A percentile compares a stretch with the other conserved stretches of the same genome.
Conservation (phyloP, 192 early-diverging fungal genomes). For the Linnemannia zychae region DNA sequence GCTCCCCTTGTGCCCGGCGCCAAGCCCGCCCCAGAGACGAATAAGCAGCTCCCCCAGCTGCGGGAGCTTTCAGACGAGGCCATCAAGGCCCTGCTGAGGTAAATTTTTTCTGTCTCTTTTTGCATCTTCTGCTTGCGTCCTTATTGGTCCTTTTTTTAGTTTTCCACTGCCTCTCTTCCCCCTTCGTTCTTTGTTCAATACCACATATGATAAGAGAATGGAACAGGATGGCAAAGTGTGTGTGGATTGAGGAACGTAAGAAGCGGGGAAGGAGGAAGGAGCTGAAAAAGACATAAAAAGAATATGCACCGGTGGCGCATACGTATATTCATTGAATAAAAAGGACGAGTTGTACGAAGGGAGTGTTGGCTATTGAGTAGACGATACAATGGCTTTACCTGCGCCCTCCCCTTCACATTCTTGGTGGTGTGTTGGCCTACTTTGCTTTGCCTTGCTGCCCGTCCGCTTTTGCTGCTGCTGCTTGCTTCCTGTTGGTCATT, state of each 20-base stretch:
- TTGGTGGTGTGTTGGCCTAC: background rate
- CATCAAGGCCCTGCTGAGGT: slow-evolving; percentile 57
- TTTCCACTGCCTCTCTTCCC: background rate
- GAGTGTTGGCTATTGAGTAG: background rate
- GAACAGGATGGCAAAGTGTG: background rate
- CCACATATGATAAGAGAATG: background rate
- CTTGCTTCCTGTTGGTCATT: background rate
- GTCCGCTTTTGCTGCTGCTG: background rate
- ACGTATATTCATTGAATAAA: background rate
- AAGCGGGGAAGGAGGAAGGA: background rate
- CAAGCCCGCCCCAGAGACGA: slow-evolving; percentile 35
- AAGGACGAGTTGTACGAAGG: background rate
- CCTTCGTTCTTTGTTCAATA: background rate
- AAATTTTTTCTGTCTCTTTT: slow-evolving; percentile 17
- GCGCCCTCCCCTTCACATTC: background rate
- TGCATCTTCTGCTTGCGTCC: slow-evolving; percentile 4
- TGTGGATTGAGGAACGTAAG: background rate
- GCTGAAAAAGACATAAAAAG: background rate
- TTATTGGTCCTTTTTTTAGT: slow-evolving; percentile 9
- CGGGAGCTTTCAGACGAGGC: slow-evolving; percentile 53
- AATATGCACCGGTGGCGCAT: background rate
- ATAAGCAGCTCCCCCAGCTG: slow-evolving; percentile 32
- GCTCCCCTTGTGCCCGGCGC: slow-evolving; percentile 18
- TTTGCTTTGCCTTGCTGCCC: slow-evolving; percentile 3
- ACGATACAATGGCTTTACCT: background rate